Evolutionary conservation across 192 early-diverging fungal species (phyloP).

Genomic region (Linnemannia schmuckeri): DNA sequence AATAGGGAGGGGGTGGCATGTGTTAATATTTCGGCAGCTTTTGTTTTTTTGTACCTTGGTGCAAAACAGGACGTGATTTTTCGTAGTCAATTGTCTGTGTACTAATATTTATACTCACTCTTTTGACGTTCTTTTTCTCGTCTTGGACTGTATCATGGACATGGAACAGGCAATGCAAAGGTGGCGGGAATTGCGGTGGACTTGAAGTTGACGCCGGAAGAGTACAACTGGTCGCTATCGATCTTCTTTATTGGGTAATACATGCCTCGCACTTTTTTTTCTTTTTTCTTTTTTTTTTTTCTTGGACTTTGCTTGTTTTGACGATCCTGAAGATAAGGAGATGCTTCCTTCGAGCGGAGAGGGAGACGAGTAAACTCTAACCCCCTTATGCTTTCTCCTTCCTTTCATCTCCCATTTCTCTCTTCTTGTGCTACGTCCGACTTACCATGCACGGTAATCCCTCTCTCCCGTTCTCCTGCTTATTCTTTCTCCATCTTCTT

Average conservation of each 20-base stretch:
- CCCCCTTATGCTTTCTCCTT: background rate
- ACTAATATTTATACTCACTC: background rate
- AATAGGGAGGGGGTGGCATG: background rate
- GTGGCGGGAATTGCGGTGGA: conserved; percentile 62
- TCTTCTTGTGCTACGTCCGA: too few relatives aligned
- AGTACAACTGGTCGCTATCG: conserved; percentile 73
- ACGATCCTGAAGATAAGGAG: background rate
- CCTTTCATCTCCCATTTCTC: too few relatives aligned
- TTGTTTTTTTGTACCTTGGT: background rate
- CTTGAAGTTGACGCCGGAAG: conserved; percentile 54
- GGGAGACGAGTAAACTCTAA: background rate
- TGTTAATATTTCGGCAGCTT: background rate
- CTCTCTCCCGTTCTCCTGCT: too few relatives aligned
- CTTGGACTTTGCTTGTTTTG: background rate
- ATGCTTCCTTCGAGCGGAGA: background rate
- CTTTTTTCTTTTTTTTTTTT: background rate
- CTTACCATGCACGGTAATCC: too few relatives aligned
- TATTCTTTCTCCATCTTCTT: too few relatives aligned
- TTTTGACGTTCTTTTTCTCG: background rate
- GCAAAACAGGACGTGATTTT: background rate
- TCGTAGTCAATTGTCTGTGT: background rate
- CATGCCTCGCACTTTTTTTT: background rate
- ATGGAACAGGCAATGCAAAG: conserved; percentile 66
- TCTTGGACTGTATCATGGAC: background rate
- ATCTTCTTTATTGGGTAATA: conserved; percentile 71